Conservation (phyloP, 1,284 basidiomycete genomes). For the Leccinum solheimii region DNA sequence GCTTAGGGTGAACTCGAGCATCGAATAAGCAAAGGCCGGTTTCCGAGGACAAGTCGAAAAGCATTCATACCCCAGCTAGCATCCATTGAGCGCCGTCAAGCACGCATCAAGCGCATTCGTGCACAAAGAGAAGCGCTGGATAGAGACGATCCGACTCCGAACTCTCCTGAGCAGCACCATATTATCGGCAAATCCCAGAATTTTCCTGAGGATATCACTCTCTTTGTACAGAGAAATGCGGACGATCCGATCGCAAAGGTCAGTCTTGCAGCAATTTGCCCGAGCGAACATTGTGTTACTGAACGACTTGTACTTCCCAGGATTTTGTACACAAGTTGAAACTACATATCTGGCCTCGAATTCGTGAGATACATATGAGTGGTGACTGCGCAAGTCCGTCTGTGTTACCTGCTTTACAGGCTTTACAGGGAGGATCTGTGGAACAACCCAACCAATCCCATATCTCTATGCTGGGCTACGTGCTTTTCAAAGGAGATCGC, state of each 20-base stretch:
- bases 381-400: neutral
- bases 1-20: neutral
- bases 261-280: neutral
- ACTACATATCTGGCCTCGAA: neutral
- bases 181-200: neutral
- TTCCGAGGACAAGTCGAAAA: neutral
- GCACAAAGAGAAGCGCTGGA: neutral
- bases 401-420: neutral
- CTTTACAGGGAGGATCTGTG: neutral
- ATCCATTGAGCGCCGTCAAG: neutral
- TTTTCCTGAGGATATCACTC: neutral
- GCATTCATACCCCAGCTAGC: neutral
- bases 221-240: neutral
- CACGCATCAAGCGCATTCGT: neutral
- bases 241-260: neutral
- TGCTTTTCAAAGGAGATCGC: neutral
- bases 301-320: neutral
- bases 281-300: neutral
- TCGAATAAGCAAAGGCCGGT: neutral
- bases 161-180: neutral
- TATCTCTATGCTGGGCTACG: neutral
- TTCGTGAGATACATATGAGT: neutral
- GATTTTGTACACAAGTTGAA: neutral
- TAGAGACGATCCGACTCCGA: neutral
- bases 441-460: neutral